Base-by-base conservation (phyloP, 108 stramenopile genomes). In the Nitzschia sp. region DNA sequence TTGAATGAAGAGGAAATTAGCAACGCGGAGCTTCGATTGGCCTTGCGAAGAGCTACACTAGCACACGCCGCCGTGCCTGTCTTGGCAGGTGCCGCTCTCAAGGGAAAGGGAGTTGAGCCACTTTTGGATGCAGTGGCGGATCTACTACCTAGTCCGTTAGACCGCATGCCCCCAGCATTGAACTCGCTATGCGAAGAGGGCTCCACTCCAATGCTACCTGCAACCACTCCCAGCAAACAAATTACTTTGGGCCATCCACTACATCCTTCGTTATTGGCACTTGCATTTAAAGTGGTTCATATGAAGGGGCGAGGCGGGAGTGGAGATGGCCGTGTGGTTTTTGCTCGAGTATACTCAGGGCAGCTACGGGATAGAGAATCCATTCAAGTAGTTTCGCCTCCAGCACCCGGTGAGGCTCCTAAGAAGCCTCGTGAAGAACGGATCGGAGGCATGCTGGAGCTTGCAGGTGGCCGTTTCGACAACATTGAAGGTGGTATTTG, bases 51-150 rank as follows among this genome's bases (percentile, higher is more conserved):
- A 45, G 83, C 83, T 2, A 90, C 92, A 16, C 57, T 93, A 48
- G 48, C 63, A 48, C 78, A 85, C 58, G 67, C 75, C 26, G 80
- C 76, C 8, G 69, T 91, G 46, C 94, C 94, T 38, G 88, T 92
- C 25, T 70, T 95, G 76, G 82, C 91, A 28, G 84, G 79, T 8
- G 88, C 97, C 32, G 95, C 98, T 11, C 73, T 98, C 48, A 82
- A 86, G 59, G 94, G 97, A 36, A 82, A 85, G 45, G 98, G 98
- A 26, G 85, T 99, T 21, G 97, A 98, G 63, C 88, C 95, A 17
- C 59, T 98, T 9, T 79, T 99, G 56, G 98, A 99, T 78, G 79
- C 82, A 25, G 84, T 98, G 66, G 89, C 90, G 17, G 96, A 96
- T 66, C 92, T 90, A 41, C 75, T 98, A 15, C 99, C 99, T 3